A percentile compares a stretch with the other conserved stretches of the same genome.
Conservation (phyloP, 2,329 filamentous ascomycete genomes). For the Colletotrichum godetiae region DNA sequence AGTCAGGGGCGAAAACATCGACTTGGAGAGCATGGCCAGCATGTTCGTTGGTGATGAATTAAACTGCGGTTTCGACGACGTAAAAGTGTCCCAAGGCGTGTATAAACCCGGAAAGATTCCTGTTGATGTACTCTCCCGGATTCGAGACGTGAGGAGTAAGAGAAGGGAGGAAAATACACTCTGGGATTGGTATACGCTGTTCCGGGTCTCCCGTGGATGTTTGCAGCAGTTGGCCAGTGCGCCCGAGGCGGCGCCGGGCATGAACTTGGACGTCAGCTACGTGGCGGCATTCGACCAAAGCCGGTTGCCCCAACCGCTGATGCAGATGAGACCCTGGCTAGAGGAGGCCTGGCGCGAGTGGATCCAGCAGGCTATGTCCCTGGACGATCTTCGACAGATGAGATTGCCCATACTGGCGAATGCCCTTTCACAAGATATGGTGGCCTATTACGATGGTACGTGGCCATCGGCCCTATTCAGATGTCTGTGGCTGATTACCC, state of each 20-base stretch:
- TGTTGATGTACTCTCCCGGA: background rate
- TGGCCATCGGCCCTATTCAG: background rate
- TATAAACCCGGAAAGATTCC: background rate
- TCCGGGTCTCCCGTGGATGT: background rate
- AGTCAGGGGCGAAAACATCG: background rate
- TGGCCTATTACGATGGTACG: background rate
- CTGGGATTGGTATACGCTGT: background rate
- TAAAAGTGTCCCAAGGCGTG: background rate
- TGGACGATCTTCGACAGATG: background rate
- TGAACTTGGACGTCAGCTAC: background rate
- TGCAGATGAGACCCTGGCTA: background rate
- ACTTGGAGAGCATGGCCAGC: background rate
- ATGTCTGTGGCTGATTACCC: background rate
- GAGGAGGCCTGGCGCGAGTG: background rate
- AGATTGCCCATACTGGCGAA: background rate
- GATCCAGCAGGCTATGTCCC: background rate
- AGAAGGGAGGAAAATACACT: background rate
- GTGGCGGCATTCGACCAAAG: background rate
- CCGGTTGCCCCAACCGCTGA: background rate
- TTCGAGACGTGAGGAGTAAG: background rate
- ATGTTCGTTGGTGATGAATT: background rate
- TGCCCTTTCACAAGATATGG: background rate
- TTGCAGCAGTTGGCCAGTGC: background rate
- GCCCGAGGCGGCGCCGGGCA: background rate
- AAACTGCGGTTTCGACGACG: background rate